These are phyloP conservation scores for Lipomyces kockii DNA, from an alignment of 805 yeast genomes.

Conservation along the genomic window DNA sequence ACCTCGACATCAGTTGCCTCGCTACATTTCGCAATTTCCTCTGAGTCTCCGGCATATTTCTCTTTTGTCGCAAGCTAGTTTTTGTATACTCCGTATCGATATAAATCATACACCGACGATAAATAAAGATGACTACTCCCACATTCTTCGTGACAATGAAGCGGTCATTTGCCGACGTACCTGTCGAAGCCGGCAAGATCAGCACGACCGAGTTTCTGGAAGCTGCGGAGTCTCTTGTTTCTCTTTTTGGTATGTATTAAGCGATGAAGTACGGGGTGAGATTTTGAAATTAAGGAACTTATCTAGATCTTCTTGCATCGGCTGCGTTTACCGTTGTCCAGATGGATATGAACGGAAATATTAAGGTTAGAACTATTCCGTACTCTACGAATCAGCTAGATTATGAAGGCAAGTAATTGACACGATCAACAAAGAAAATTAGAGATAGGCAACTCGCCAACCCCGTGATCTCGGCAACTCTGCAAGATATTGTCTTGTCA, in stretches of 20 bases:
- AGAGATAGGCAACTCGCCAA: conserved; percentile 66
- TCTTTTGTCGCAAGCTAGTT: too few species aligned
- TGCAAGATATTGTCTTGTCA: conserved; percentile 75
- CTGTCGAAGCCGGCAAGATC: conserved; percentile 62
- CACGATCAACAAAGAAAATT: conserved; percentile 52
- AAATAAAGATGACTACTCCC: conserved; percentile 1
- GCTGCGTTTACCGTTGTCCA: conserved; percentile 85
- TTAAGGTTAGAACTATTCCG: conserved; percentile 47
- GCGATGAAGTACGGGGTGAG: too few species aligned
- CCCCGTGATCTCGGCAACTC: conserved; percentile 66
- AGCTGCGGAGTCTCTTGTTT: conserved; percentile 82
- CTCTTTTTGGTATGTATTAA: conserved; percentile 63
- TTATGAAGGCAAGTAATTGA: not conserved
- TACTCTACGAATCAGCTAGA: not conserved
- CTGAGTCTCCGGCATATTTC: too few species aligned
- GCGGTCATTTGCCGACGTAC: conserved; percentile 75
- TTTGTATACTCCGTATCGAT: not conserved
- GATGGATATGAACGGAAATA: conserved; percentile 86
- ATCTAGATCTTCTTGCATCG: conserved; percentile 71
- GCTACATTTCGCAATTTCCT: too few species aligned
- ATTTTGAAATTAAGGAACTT: too few species aligned
- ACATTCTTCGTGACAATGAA: conserved; percentile 76
- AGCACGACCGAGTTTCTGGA: conserved; percentile 76
- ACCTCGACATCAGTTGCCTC: too few species aligned
- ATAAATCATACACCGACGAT: not conserved